Evolutionary conservation across 805 yeast genomes (phyloP).

Genomic region (Vanderwaltozyma tropicalis): DNA sequence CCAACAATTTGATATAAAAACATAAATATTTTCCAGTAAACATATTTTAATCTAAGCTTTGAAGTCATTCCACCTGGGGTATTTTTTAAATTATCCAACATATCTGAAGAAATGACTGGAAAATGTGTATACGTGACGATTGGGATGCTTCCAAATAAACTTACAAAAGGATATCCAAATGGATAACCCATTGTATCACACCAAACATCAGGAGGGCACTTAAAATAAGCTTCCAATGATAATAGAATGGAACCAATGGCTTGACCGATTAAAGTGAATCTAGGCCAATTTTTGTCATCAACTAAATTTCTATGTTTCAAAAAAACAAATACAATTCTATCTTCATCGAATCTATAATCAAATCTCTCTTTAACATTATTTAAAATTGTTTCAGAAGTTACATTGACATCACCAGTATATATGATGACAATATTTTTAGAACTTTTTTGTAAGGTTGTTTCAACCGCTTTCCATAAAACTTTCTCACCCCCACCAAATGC

Average conservation of each 20-base stretch:
- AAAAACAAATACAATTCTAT: constrained; percentile 52
- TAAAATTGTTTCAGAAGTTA: constrained; percentile 39
- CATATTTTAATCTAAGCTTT: constrained; percentile 33
- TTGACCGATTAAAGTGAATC: constrained; percentile 78
- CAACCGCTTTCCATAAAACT: constrained; percentile 90
- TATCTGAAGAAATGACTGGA: constrained; percentile 82
- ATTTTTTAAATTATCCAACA: constrained; percentile 53
- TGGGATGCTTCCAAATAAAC: constrained; percentile 51
- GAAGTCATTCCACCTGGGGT: constrained; percentile 9
- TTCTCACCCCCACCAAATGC: constrained; percentile 99
- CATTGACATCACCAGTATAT: constrained; percentile 59
- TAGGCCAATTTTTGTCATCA: constrained; percentile 64
- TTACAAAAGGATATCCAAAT: constrained; percentile 62
- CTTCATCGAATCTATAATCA: constrained; percentile 39
- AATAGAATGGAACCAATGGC: constrained; percentile 68
- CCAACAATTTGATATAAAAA: constrained; percentile 58
- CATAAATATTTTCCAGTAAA: constrained; percentile 68
- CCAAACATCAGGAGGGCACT: constrained; percentile 77
- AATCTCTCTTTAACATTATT: constrained; percentile 46
- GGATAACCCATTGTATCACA: constrained; percentile 94
- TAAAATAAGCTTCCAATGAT: constrained; percentile 57
- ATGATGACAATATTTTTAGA: constrained; percentile 48
- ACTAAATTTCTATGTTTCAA: constrained; percentile 49
- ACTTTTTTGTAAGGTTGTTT: constrained; percentile 46
- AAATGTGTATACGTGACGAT: constrained; percentile 86